A percentile compares a stretch with the other conserved stretches of the same genome.
These are phyloP conservation scores for Leptographium lundbergii DNA, from an alignment of 2,329 filamentous ascomycete genomes.

Conservation along the genomic window DNA sequence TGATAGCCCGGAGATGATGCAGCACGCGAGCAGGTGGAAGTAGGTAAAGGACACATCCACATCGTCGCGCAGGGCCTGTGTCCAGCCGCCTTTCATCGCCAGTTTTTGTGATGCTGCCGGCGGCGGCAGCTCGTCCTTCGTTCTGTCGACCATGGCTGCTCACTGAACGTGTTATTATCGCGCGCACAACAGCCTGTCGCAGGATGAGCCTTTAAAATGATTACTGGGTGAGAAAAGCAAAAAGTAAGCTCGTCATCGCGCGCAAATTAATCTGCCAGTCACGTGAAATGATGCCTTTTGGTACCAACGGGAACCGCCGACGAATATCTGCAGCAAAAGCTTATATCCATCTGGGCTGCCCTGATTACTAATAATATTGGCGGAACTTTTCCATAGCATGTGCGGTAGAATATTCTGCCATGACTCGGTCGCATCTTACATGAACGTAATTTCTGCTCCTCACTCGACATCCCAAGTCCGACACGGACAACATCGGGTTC, in stretches of 20 bases:
- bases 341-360: too few species aligned
- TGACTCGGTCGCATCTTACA: neutral
- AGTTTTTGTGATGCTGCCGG: neutral
- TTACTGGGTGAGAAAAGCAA: neutral
- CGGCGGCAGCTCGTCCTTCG: neutral
- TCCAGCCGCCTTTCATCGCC: neutral
- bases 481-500: neutral
- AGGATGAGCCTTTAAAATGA: too few species aligned
- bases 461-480: neutral
- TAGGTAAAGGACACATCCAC: slow-evolving; percentile 33
- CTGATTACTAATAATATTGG: too few species aligned
- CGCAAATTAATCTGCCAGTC: neutral
- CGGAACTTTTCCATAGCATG: neutral
- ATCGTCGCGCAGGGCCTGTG: slow-evolving; percentile 5
- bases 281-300: neutral
- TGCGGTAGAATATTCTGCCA: neutral
- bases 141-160: neutral
- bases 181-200: too few species aligned
- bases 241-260: neutral
- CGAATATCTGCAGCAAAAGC: neutral
- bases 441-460: neutral
- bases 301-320: too few species aligned
- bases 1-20: slow-evolving; percentile 63
- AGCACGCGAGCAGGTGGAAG: slow-evolving; percentile 56
- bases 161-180: neutral